Evolutionary conservation across 495 filamentous ascomycete genomes (phyloP).

Genomic region (Talaromyces adpressus): DNA sequence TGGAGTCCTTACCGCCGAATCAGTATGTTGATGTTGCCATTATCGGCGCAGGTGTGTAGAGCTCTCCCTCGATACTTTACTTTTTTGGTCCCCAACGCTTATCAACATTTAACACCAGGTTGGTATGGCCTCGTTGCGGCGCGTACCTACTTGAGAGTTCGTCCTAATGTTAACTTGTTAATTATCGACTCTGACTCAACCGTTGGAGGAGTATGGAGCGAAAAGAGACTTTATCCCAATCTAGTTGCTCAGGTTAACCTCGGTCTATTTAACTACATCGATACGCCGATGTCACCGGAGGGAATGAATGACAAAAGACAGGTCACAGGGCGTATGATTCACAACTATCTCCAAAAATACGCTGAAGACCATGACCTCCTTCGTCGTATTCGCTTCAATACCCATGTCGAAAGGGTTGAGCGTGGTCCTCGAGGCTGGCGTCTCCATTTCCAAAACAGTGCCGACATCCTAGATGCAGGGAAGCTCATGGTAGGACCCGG

Average conservation of each 20-base stretch:
- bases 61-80: neutral
- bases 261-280: constrained; percentile 20
- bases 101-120: neutral
- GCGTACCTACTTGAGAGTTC: constrained; percentile 22
- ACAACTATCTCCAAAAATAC: constrained; percentile 17
- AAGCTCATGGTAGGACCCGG: too few relatives aligned
- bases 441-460: too few relatives aligned
- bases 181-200: constrained; percentile 15
- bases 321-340: constrained; percentile 13
- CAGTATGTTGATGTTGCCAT: too few relatives aligned
- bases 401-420: constrained; percentile 9
- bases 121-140: constrained; percentile 25
- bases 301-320: constrained; percentile 9
- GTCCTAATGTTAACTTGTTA: constrained; percentile 15
- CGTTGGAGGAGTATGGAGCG: constrained; percentile 27
- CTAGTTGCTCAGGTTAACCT: constrained; percentile 6
- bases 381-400: constrained; percentile 17
- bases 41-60: neutral
- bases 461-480: too few relatives aligned
- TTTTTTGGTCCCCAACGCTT: neutral
- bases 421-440: constrained; percentile 11
- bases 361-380: constrained; percentile 19
- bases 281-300: constrained; percentile 16
- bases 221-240: constrained; percentile 10
- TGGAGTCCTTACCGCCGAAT: too few relatives aligned